Evolutionary conservation across 1,284 basidiomycete species (phyloP), one percentile per base, ranked within the genome.

Genomic region (Sanghuangporus weigelae): DNA sequence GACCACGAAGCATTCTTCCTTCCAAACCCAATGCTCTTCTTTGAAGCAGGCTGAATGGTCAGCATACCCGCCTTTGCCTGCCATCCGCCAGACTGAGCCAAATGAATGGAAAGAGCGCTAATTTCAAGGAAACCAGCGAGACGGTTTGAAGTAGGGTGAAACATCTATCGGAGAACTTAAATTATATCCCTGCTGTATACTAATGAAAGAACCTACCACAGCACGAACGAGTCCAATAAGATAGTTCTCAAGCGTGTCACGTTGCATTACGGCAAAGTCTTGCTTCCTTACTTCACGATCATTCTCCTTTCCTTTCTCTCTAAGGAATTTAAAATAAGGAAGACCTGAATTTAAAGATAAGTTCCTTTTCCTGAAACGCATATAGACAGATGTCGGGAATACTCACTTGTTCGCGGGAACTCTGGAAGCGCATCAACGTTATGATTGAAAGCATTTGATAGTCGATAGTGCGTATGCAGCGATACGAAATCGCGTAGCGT

Each of bases 61-160:
- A 99, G 78, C 71, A 88, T 93, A 0, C 97, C 96, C 8, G 93
- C 96, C 76, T 99, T 99, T 69, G 91, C 88, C 70, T 93, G 92
- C 7, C 80, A 73, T 2, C 96, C 95, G 7, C 94, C 93, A 5
- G 89, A 86, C 44, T 87, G 90, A 0, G 95, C 93, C 7, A 96
- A 83, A 6, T 86, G 77, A 60, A 98, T 86, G 2, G 92, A 96
- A 35, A 99, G 78, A 0, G 95, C 89, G 55, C 93, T 96, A 55
- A 99, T 84, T 75, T 99, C 97, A 62, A 99, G 84, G 76, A 99
- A 99, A n/a, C 89, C 89, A 65, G 92, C 90, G 0, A 99, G 77
- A 26, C 96, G 87, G 71, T 98, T 99, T 0, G 94, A 87, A 51
- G 95, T 89, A 0, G 96, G 93, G 69, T 95, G 92, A 77, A 98